These are phyloP conservation scores for Aspergillus costaricaensis DNA, from an alignment of 2,329 filamentous ascomycete genomes.

Conservation along the genomic window DNA sequence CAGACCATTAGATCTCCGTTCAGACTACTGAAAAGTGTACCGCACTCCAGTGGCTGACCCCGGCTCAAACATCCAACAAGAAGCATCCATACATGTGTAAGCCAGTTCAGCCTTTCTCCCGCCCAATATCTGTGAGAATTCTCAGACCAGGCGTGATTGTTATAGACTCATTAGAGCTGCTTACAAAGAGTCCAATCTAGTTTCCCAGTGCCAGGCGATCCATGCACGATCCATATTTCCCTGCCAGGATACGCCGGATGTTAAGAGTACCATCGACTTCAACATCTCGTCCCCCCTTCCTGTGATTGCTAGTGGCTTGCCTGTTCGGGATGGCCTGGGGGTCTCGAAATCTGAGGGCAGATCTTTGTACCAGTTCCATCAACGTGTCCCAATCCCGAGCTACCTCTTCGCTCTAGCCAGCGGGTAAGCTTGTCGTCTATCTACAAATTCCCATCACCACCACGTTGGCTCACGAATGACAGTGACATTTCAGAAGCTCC, in stretches of 20 bases:
- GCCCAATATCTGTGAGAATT: background rate
- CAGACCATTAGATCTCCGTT: conserved; percentile 61
- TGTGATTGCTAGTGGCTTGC: conserved; percentile 87
- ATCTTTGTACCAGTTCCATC: conserved; percentile 78
- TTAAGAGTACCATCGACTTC: conserved; percentile 94
- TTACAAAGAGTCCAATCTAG: conserved; percentile 27
- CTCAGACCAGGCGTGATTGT: background rate
- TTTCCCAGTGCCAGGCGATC: conserved; percentile 96
- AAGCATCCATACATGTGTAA: conserved; percentile 90
- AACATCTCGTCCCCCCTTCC: conserved; percentile 82
- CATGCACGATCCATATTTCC: conserved; percentile 92
- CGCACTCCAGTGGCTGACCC: conserved; percentile 92
- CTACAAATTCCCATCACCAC: background rate
- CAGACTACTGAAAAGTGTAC: conserved; percentile 87
- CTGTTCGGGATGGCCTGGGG: conserved; percentile 52
- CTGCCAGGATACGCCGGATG: conserved; percentile 95
- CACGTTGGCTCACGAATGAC: conserved; percentile 25
- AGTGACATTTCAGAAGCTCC: conserved; percentile 83
- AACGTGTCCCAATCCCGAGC: conserved; percentile 87
- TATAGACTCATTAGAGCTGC: background rate
- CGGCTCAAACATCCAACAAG: conserved; percentile 91
- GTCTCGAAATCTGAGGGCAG: conserved; percentile 55
- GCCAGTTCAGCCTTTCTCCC: conserved; percentile 17
- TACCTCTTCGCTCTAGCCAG: conserved; percentile 92
- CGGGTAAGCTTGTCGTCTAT: conserved; percentile 38